Conservation (phyloP, 1,284 basidiomycete genomes). For the Tausonia pullulans region DNA sequence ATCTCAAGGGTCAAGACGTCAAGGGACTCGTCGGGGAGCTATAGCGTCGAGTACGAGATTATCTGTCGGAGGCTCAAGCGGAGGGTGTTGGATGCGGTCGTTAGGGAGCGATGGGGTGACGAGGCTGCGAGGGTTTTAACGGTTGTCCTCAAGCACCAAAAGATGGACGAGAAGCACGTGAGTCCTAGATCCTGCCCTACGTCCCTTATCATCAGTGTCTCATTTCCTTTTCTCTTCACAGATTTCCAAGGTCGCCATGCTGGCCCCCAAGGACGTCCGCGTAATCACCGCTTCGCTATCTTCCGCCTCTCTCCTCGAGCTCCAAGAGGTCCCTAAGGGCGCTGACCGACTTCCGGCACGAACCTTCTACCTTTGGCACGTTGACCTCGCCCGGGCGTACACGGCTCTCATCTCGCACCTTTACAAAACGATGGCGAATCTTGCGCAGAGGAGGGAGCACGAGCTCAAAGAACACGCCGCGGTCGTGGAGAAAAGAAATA, state of each 20-base stretch:
- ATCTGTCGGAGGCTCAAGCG: constrained; percentile 60
- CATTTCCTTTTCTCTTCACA: constrained; percentile 28
- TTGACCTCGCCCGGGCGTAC: constrained; percentile 71
- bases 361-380: constrained; percentile 83
- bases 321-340: constrained; percentile 80
- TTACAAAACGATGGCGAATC: constrained; percentile 80
- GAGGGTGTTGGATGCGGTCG: constrained; percentile 64
- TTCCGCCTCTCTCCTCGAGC: constrained; percentile 66
- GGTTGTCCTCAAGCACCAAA: constrained; percentile 74
- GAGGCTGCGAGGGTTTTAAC: constrained; percentile 74
- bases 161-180: constrained; percentile 91
- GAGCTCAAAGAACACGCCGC: constrained; percentile 56
- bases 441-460: constrained; percentile 54
- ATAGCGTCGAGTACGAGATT: constrained; percentile 66
- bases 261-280: constrained; percentile 76
- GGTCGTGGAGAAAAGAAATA: constrained; percentile 63
- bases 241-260: constrained; percentile 88
- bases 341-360: constrained; percentile 73
- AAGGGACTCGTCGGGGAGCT: constrained; percentile 48
- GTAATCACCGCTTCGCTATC: constrained; percentile 67
- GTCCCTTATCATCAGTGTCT: neutral
- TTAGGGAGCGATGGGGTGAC: constrained; percentile 73
- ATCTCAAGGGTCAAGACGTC: constrained; percentile 44
- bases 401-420: constrained; percentile 59
- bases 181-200: constrained; percentile 22